These are phyloP conservation scores for Hysterium pulicare DNA, from an alignment of 2,329 filamentous ascomycete genomes.

Conservation along the genomic window DNA sequence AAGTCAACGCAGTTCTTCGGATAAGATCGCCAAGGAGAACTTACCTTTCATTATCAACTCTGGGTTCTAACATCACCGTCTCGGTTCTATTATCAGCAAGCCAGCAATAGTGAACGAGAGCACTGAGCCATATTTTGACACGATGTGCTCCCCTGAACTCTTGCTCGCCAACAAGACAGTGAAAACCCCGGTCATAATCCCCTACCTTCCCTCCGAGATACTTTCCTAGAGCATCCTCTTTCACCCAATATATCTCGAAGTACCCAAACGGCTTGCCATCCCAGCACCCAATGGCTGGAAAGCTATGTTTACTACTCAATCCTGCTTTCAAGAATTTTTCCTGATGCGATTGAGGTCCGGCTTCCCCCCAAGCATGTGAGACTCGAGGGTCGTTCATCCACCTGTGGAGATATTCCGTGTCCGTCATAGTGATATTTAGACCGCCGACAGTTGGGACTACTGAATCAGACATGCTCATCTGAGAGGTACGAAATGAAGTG, in stretches of 20 bases:
- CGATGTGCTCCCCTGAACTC: constrained; percentile 78
- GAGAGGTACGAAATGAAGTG: constrained; percentile 23
- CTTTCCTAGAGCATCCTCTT: constrained; percentile 76
- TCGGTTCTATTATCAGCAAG: constrained; percentile 76
- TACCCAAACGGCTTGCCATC: constrained; percentile 94
- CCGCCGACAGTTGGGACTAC: constrained; percentile 29
- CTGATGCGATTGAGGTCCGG: constrained; percentile 54
- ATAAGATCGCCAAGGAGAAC: constrained; percentile 27
- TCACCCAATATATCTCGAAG: constrained; percentile 98
- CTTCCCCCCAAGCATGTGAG: constrained; percentile 77
- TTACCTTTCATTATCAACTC: constrained; percentile 86
- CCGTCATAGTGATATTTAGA: constrained; percentile 42
- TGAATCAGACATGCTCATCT: constrained; percentile 50
- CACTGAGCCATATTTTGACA: constrained; percentile 77
- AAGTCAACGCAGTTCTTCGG: constrained; percentile 10
- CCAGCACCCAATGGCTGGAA: constrained; percentile 91
- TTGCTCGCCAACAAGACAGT: constrained; percentile 86
- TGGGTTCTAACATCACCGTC: constrained; percentile 79
- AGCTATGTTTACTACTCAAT: constrained; percentile 69
- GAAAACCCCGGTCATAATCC: constrained; percentile 85
- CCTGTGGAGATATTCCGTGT: constrained; percentile 68
- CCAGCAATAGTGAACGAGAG: constrained; percentile 83
- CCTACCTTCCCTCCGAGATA: constrained; percentile 62
- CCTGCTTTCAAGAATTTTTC: constrained; percentile 65
- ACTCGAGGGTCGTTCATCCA: constrained; percentile 92